Evolutionary conservation across 768 basidiomycete genomes (phyloP), one percentile per base, ranked within the genome.

Genomic region (Bullera alba): DNA sequence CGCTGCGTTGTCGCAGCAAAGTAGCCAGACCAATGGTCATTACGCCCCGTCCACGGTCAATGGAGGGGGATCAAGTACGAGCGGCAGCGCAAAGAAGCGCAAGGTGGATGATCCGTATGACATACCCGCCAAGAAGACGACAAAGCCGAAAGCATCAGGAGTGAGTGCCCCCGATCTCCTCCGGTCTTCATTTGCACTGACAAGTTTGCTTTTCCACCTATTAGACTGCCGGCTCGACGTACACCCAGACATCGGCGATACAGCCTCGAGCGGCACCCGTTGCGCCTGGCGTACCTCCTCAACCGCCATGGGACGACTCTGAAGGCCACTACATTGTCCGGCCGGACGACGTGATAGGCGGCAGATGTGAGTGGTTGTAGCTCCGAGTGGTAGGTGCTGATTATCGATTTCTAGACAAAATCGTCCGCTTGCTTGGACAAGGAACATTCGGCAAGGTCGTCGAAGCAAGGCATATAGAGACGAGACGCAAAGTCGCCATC

Each of bases 381-480:
- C 21, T 19, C n/a, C 22, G 42, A 19, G 27, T 29, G 26, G 17
- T 19, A 42, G 26, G 43, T 12, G 12, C 19, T 6, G 39, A 48
- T 51, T 28, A 56, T 43, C 32, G 45, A 16, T 48, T 30, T 27
- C 3, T 64, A 96, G 93, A 96, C 81, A 87, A 86, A 42, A 96
- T 92, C 35, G 82, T 92, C 53, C 80, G 83, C 51, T 77, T 92
- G 21, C 78, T 99, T 4, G 95, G 95, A 16, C 93, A 97, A 76
- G 95, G 95, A 12, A 97, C 95, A 14, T 99, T 97, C 68, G 95
- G 95, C 60, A 99, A 97, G 74, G 95, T 99, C 26, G 91, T 99
- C 42, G 88, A 96, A 72, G 90, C 90, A 5, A 72, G 85, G 61
- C 88, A 95, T 76, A 57, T 62, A n/a, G 79, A 82, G 57, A 84